Percentiles rank a stretch among this genome's conserved stretches.
Evolutionary conservation across 106 monocot species (phyloP).

Genomic region (Hemerocallis citrina): DNA sequence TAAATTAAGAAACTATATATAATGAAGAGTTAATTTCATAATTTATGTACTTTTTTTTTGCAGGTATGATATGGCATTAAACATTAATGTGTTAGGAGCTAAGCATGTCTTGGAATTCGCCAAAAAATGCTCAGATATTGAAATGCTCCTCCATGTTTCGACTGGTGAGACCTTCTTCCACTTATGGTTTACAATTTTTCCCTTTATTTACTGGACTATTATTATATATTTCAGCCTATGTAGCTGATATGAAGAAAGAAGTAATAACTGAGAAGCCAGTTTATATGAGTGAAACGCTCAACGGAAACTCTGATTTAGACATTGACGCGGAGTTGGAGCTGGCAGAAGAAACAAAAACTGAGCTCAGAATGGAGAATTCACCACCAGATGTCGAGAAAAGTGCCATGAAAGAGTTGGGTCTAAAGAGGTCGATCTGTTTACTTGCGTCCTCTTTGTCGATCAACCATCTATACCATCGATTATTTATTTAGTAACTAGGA

Average conservation of each 20-base stretch:
- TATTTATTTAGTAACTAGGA: too few species aligned
- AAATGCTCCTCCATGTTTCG: constrained; percentile 50
- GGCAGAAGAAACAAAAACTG: neutral
- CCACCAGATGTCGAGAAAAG: constrained; percentile 2
- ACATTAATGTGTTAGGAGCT: constrained; percentile 37
- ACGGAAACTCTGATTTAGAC: constrained; percentile 28
- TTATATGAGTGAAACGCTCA: constrained; percentile 36
- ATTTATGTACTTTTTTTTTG: too few species aligned
- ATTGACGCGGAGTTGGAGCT: constrained; percentile 41
- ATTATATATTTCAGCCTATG: constrained; percentile 13
- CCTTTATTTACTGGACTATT: too few species aligned
- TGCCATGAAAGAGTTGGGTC: constrained; percentile 18
- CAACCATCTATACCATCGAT: too few species aligned
- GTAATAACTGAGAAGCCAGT: constrained; percentile 46
- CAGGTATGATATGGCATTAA: constrained; percentile 43
- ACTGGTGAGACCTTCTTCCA: constrained; percentile 19
- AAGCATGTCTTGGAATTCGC: constrained; percentile 39
- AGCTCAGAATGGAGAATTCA: neutral
- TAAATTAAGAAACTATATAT: too few species aligned
- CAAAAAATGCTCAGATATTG: constrained; percentile 21
- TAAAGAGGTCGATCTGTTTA: constrained; percentile 12
- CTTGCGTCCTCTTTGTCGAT: too few species aligned
- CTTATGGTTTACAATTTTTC: too few species aligned
- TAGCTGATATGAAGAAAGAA: constrained; percentile 29
- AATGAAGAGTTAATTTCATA: too few species aligned